Base-by-base conservation (phyloP, 805 yeast species). In the Saturnispora gosingensis region DNA sequence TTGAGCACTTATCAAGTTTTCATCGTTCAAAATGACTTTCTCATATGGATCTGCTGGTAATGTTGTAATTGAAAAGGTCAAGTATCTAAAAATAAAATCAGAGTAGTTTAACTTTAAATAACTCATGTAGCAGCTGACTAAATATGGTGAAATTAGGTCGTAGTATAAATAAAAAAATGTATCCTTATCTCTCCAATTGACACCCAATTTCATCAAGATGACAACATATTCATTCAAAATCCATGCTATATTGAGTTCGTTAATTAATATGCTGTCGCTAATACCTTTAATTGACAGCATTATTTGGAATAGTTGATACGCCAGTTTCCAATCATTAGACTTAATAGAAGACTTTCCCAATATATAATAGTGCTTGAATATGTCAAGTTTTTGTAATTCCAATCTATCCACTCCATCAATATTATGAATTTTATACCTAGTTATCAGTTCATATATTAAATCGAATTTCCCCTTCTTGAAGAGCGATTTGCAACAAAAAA, bases 261-360 rank as follows among this genome's bases (percentile, higher is more conserved):
- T 48, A 1, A 47, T 13, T 7, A 27, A 13, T 6, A 46, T 35
- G 4, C 54, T 35, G 2, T 60, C 59, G 7, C 30, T 13, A 2
- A 9, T 2, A 16, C 32, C 39, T 3, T 28, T 39, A 11, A 60
- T 35, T 15, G 50, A 51, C 49, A 62, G 56, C 27, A 61, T 49
- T 3, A 57, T 53, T 40, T 54, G 60, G 38, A 57, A 59, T 5
- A 56, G 20, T 3, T 50, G 40, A 48, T 59, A 55, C 1, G 67
- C 60, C n/a, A 54, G 53, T 15, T n/a, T 13, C 43, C 56, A 60
- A 3, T 49, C n/a, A 6, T 49, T 43, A 15, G 48, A 22, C 43
- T 58, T 53, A 28, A 58, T 54, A n/a, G 61, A 48, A 1, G 66
- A 52, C 24, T 51, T 54, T 15, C 57, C 55, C 6, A 62, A 8